Percentiles rank a stretch among this genome's conserved stretches.
These are phyloP conservation scores for Emericellopsis cladophorae DNA, from an alignment of 2,329 filamentous ascomycete genomes.

Conservation along the genomic window DNA sequence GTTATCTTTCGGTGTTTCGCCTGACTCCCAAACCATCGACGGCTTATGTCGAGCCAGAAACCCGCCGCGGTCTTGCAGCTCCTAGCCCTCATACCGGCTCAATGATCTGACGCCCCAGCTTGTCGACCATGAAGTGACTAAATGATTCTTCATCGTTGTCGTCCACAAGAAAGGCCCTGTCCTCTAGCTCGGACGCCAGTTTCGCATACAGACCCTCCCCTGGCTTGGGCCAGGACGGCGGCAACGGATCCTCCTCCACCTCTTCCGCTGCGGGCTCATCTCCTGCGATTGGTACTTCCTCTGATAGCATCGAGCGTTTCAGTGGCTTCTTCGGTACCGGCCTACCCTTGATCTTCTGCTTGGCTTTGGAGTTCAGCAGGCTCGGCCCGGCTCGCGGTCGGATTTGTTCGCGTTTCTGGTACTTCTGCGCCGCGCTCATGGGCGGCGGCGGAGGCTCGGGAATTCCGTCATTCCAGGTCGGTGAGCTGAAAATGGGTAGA, in stretches of 20 bases:
- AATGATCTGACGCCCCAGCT: conserved; percentile 20
- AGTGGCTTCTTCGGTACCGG: conserved; percentile 1
- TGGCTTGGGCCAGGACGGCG: conserved; percentile 25
- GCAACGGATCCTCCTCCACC: conserved; percentile 19
- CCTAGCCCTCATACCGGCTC: conserved; percentile 11
- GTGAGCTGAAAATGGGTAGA: conserved; percentile 27
- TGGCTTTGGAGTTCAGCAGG: conserved; percentile 4
- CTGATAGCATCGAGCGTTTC: not conserved
- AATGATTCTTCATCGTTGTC: conserved; percentile 28
- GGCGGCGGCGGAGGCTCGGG: not conserved
- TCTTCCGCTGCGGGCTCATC: conserved; percentile 14
- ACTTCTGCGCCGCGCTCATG: not conserved
- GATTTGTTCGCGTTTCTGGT: conserved; percentile 2
- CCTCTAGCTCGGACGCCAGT: conserved; percentile 22
- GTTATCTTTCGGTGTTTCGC: too few species aligned
- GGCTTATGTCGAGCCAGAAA: too few species aligned
- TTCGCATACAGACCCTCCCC: conserved; percentile 25
- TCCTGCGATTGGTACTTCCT: conserved; percentile 2
- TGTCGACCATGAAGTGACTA: conserved; percentile 28
- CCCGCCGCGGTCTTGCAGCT: too few species aligned
- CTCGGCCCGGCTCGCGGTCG: conserved; percentile 2
- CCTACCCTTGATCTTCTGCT: conserved; percentile 3
- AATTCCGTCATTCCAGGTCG: conserved; percentile 22
- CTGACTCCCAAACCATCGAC: too few species aligned
- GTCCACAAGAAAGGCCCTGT: conserved; percentile 21